A percentile compares a stretch with the other conserved stretches of the same genome.
Conservation (phyloP, 2,329 filamentous ascomycete species). For the Myrmaecium sp. region DNA sequence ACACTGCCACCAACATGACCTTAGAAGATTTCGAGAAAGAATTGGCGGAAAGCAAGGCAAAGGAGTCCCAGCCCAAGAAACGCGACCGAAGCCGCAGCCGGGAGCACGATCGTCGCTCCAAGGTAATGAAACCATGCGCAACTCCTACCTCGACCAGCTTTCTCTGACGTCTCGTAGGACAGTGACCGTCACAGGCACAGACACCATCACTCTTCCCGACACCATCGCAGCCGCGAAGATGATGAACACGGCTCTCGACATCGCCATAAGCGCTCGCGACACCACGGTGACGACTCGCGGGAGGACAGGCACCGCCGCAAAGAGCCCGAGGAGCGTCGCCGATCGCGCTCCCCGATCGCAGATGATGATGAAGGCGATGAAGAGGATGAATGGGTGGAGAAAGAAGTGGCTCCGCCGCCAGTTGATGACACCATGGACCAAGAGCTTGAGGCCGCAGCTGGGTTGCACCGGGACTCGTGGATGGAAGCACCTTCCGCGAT, state of each 20-base stretch:
- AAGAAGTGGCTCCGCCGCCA: slow-evolving; percentile 24
- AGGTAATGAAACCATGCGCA: slow-evolving; percentile 7
- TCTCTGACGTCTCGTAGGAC: slow-evolving; percentile 5
- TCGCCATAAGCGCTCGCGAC: slow-evolving; percentile 47
- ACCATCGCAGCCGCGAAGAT: slow-evolving; percentile 29
- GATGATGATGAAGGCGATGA: slow-evolving; percentile 22
- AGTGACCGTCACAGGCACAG: slow-evolving; percentile 29
- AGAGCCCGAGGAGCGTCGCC: slow-evolving; percentile 7
- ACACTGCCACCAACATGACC: slow-evolving; percentile 28
- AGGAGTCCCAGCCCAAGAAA: slow-evolving; percentile 29
- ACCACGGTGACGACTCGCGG: slow-evolving; percentile 30
- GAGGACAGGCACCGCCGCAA: slow-evolving; percentile 15
- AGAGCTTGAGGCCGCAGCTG: slow-evolving; percentile 20
- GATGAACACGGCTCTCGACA: slow-evolving; percentile 32
- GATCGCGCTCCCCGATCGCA: slow-evolving; percentile 1
- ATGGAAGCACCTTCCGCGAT: slow-evolving; percentile 78
- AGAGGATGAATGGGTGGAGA: slow-evolving; percentile 25
- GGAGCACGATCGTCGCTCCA: slow-evolving; percentile 13
- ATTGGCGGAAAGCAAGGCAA: slow-evolving; percentile 47
- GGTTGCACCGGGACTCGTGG: slow-evolving; percentile 66
- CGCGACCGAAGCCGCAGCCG: slow-evolving; percentile 27
- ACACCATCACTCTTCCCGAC: slow-evolving; percentile 23
- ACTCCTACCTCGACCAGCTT: not conserved
- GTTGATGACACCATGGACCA: slow-evolving; percentile 28
- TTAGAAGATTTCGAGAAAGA: slow-evolving; percentile 64